A percentile compares a stretch with the other conserved stretches of the same genome.
Evolutionary conservation across 257 asterid species (phyloP).

Genomic region (Nyctanthes arbortristis): DNA sequence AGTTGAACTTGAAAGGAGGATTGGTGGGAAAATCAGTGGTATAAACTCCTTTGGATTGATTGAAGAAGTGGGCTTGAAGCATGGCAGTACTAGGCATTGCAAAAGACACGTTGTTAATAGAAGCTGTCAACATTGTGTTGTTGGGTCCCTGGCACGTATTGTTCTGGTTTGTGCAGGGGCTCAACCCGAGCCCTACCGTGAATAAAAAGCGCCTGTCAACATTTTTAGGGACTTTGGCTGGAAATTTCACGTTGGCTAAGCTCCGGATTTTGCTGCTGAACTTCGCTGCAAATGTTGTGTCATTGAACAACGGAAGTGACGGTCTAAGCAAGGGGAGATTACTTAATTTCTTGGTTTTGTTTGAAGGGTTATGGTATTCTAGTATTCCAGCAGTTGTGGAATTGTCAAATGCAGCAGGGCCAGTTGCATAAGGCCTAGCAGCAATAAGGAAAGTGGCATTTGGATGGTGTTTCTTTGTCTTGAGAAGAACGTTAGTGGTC

Average conservation of each 20-base stretch:
- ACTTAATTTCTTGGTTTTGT: background rate
- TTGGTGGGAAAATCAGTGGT: constrained; percentile 60
- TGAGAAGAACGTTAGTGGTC: constrained; percentile 58
- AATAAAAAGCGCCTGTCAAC: constrained; percentile 52
- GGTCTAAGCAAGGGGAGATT: constrained; percentile 36
- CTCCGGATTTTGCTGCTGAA: constrained; percentile 43
- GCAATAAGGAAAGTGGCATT: constrained; percentile 48
- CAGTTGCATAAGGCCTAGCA: constrained; percentile 61
- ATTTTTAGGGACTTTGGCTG: constrained; percentile 51
- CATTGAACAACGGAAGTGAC: constrained; percentile 33
- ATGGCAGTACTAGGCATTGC: constrained; percentile 53
- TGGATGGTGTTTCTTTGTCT: constrained; percentile 40
- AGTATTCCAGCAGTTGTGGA: constrained; percentile 48
- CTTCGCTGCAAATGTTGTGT: constrained; percentile 37
- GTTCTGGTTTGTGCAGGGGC: constrained; percentile 38
- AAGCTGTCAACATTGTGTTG: constrained; percentile 49
- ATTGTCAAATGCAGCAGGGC: constrained; percentile 59
- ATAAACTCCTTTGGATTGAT: constrained; percentile 53
- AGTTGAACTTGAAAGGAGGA: constrained; percentile 56
- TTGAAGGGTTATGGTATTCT: constrained; percentile 39
- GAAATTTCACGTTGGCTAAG: constrained; percentile 39
- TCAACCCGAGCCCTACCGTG: constrained; percentile 63
- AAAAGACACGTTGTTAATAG: constrained; percentile 59
- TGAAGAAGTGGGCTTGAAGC: constrained; percentile 60
- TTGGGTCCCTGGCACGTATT: constrained; percentile 64